Base-by-base conservation (phyloP, 768 basidiomycete species). In the Pleurotus giganteus region DNA sequence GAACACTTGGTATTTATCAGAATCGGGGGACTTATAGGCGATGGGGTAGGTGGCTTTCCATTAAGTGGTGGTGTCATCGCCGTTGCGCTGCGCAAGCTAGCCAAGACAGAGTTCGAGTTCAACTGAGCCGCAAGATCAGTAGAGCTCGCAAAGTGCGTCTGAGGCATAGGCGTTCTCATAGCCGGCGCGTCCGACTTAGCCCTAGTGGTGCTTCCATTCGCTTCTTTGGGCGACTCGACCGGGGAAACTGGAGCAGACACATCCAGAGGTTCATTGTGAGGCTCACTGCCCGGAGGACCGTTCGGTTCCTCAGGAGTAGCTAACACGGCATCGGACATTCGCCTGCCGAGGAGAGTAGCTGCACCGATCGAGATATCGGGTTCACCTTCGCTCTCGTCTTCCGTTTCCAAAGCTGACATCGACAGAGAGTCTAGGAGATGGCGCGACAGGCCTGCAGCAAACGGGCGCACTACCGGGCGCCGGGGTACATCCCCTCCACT, bases 1-100 rank as follows among this genome's bases (percentile, higher is more conserved):
- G 94, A 96, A 69, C 97, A 98, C 62, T 87, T 86, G 12, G 88
- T 75, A 64, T 94, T 91, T 31, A 78, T 70, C 44, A 95, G 67
- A 32, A 90, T 88, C 2, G 89, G 88, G 1, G 82, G 77, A 54
- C 84, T 85, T 43, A 63, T 76, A 58, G 59, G 61, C 63, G 52
- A 71, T 55, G 55, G 63, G 34, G 52, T 54, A n/a, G n/a, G n/a
- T 28, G 57, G 51, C 57, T 44, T 44, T 39, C 39, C 37, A 19
- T 39, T 64, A 34, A 55, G 62, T 37, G 57, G n/a, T n/a, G n/a
- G 71, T 9, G 55, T 61, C 53, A 65, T 47, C 5, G 53, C 47
- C 23, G 55, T 7, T 34, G 66, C 60, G 3, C 61, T 62, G 11
- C 74, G 71, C 28, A 78, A 59, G 12, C 70, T 74, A 43, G 76